A percentile compares a stretch with the other conserved stretches of the same genome.
These are phyloP conservation scores for Saraca asoca DNA, from an alignment of 331 rosid genomes.

Conservation along the genomic window DNA sequence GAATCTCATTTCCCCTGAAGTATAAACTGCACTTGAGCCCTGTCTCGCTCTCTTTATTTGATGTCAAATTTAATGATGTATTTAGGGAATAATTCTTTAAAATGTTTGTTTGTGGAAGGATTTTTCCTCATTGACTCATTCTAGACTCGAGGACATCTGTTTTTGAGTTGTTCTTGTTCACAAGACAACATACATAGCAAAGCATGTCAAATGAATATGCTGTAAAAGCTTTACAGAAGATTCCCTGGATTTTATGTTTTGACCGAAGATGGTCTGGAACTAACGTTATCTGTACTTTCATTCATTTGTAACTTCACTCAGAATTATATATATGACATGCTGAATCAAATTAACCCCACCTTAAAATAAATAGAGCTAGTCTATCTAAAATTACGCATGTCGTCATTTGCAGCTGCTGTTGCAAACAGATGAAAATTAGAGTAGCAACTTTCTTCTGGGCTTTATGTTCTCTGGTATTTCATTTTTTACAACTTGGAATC, in stretches of 20 bases:
- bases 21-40: not conserved
- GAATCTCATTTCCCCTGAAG: not conserved
- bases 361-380: no score
- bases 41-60: no score
- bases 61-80: not conserved
- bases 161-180: constrained; percentile 15
- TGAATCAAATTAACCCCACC: no score
- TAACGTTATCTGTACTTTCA: no score
- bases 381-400: no score
- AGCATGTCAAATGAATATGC: not conserved
- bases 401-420: no score
- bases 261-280: no score
- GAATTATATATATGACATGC: no score
- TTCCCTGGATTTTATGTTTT: not conserved
- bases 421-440: no score
- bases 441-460: no score
- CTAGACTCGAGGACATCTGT: not conserved
- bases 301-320: no score
- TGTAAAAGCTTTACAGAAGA: not conserved
- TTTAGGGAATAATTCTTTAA: not conserved
- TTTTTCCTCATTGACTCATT: not conserved
- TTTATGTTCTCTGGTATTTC: not conserved
- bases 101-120: not conserved
- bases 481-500: not conserved
- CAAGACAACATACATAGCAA: not conserved